These are phyloP conservation scores for Pseudogymnoascus sp. DNA, from an alignment of 2,329 filamentous ascomycete genomes.

Conservation along the genomic window DNA sequence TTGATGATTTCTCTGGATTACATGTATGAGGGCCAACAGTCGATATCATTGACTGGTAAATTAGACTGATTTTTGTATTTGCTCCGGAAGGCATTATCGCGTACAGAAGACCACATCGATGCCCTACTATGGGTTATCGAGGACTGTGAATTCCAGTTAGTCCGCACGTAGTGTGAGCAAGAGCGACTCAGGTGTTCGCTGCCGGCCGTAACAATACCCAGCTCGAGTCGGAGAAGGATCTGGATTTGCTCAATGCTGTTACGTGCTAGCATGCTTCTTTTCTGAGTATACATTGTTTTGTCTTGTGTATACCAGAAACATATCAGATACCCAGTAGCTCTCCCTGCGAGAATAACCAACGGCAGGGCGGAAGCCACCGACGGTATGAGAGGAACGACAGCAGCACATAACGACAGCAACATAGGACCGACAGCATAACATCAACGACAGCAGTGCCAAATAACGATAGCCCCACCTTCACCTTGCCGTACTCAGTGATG, in stretches of 20 bases:
- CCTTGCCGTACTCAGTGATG: background rate
- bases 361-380: background rate
- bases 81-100: background rate
- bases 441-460: background rate
- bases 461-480: background rate
- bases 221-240: too few relatives aligned
- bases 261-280: too few relatives aligned
- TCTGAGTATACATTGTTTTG: too few relatives aligned
- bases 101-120: too few relatives aligned
- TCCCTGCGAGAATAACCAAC: background rate
- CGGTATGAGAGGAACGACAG: background rate
- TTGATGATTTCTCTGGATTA: background rate
- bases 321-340: background rate
- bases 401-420: background rate
- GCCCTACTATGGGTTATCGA: too few relatives aligned
- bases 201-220: too few relatives aligned
- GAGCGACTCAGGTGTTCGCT: too few relatives aligned
- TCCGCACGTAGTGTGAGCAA: too few relatives aligned
- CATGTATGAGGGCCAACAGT: background rate
- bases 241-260: too few relatives aligned
- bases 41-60: background rate
- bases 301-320: background rate
- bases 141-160: too few relatives aligned
- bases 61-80: background rate
- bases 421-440: background rate